Evolutionary conservation across 140 eudicot species (phyloP).

Genomic region (Bidens hawaiensis): DNA sequence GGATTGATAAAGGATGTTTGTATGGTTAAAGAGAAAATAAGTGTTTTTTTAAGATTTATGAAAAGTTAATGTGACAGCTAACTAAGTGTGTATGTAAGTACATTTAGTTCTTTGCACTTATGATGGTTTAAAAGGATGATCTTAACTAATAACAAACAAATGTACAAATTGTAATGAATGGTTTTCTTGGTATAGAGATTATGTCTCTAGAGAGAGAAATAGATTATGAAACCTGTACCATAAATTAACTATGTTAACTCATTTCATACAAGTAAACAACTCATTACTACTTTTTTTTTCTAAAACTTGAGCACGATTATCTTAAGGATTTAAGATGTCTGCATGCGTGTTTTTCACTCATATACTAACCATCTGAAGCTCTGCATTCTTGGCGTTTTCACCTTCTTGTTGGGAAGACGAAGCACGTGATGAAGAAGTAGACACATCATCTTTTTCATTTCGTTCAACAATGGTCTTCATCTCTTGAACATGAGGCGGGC

Average conservation of each 20-base stretch:
- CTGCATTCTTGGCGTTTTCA: conserved; percentile 20
- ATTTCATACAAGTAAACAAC: background rate
- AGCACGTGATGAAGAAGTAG: conserved; percentile 27
- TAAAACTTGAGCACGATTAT: background rate
- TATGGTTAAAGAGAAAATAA: no score
- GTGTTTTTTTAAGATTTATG: no score
- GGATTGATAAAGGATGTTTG: no score
- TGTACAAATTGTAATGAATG: no score
- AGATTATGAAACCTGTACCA: background rate
- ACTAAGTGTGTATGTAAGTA: no score
- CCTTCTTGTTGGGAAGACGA: conserved; percentile 23
- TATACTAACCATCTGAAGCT: conserved; percentile 28
- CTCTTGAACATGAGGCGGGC: conserved; percentile 65
- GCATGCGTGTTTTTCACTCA: conserved; percentile 1
- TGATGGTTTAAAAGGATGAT: no score
- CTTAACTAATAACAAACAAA: no score
- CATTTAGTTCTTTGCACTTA: no score
- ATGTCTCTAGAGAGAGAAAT: no score
- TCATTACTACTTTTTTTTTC: background rate
- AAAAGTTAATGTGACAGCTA: no score
- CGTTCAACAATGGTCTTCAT: conserved; percentile 32
- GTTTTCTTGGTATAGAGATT: no score
- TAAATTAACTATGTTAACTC: background rate
- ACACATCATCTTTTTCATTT: conserved; percentile 17
- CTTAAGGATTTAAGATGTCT: background rate